Percentiles rank a stretch among this genome's conserved stretches.
Conservation (phyloP, 1,284 basidiomycete genomes). For the Cryptococcus amylolentus region DNA sequence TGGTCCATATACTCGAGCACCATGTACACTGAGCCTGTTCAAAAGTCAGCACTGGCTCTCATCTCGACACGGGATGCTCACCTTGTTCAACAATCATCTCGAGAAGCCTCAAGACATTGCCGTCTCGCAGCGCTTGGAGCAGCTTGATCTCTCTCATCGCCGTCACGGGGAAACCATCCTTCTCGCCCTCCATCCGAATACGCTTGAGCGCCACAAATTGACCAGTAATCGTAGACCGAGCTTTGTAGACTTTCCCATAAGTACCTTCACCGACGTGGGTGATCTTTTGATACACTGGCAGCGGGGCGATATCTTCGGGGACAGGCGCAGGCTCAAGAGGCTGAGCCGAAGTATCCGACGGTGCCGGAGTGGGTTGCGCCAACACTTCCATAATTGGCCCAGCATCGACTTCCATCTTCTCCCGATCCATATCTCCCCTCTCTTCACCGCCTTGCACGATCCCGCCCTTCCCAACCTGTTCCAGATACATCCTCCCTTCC, state of each 20-base stretch:
- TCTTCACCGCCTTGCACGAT: slow-evolving; percentile 31
- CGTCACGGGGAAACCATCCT: slow-evolving; percentile 97
- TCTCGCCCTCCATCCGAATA: slow-evolving; percentile 96
- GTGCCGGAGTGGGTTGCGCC: background rate
- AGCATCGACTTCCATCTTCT: background rate
- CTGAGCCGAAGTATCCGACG: background rate
- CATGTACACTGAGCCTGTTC: slow-evolving; percentile 89
- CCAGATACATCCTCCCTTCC: background rate
- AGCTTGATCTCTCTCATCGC: slow-evolving; percentile 99
- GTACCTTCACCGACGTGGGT: slow-evolving; percentile 97
- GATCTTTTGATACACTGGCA: slow-evolving; percentile 71
- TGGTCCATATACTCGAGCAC: slow-evolving; percentile 99
- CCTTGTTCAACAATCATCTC: slow-evolving; percentile 99
- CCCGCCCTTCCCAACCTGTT: background rate
- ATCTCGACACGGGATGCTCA: slow-evolving; percentile 48
- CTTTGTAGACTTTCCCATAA: slow-evolving; percentile 99
- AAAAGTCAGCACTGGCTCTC: background rate
- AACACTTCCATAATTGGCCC: background rate
- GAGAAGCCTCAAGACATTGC: slow-evolving; percentile 81
- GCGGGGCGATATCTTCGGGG: background rate
- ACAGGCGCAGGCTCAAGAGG: background rate
- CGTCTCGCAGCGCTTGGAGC: slow-evolving; percentile 82
- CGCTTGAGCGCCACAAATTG: slow-evolving; percentile 87
- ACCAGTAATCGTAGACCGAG: slow-evolving; percentile 72
- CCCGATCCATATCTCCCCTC: background rate